These are phyloP conservation scores for Aureobasidium zeae DNA, from an alignment of 2,329 filamentous ascomycete species.

Conservation along the genomic window DNA sequence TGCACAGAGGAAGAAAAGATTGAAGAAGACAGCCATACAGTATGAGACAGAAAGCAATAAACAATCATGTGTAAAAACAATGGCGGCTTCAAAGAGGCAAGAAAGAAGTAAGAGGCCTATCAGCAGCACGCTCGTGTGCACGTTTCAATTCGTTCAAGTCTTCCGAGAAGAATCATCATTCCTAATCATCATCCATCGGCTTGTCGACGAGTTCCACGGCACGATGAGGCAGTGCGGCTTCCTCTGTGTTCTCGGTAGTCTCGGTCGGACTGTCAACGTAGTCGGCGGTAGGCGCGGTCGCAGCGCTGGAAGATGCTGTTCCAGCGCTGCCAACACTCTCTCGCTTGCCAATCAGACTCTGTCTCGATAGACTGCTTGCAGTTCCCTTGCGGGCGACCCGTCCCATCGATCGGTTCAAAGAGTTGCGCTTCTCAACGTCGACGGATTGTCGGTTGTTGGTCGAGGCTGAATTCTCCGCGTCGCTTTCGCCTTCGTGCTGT, in stretches of 20 bases:
- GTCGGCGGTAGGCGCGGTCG: constrained; percentile 24
- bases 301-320: constrained; percentile 26
- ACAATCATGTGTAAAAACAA: constrained; percentile 4
- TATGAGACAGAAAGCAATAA: background rate
- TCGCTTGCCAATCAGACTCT: constrained; percentile 27
- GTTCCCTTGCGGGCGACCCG: constrained; percentile 36
- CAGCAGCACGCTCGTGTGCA: constrained; percentile 10
- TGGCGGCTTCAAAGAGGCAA: background rate
- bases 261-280: constrained; percentile 20
- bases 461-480: constrained; percentile 13
- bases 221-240: constrained; percentile 25
- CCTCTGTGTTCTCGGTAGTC: constrained; percentile 24
- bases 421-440: constrained; percentile 54
- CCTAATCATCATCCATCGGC: constrained; percentile 52
- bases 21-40: background rate
- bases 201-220: constrained; percentile 64
- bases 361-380: constrained; percentile 31
- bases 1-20: background rate
- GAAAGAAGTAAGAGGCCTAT: constrained; percentile 1
- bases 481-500: constrained; percentile 16
- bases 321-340: constrained; percentile 33
- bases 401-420: constrained; percentile 44
- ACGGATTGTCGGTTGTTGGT: constrained; percentile 20
- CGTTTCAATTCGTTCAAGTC: constrained; percentile 11
- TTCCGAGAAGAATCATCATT: constrained; percentile 12